phyloP scores from a whole-genome alignment of 257 asterid genomes.

The Solanum sejunctum region DNA sequence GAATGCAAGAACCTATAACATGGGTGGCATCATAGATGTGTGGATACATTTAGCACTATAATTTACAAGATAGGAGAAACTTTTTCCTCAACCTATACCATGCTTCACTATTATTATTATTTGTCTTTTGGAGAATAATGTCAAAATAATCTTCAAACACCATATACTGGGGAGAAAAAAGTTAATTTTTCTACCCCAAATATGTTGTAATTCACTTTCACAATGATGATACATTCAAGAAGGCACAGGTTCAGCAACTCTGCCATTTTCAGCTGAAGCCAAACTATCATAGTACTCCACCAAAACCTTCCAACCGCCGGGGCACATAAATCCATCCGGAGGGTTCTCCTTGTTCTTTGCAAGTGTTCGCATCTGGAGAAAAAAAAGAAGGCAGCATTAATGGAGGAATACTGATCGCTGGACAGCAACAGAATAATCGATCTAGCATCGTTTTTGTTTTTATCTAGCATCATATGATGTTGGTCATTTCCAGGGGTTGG shows the following conservation, averaged over 20 bases:
- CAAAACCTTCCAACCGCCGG: conserved; percentile 93
- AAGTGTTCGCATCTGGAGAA: conserved; percentile 66
- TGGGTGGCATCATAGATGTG: not conserved
- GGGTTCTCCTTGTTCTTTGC: conserved; percentile 82
- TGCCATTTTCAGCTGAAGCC: conserved; percentile 41
- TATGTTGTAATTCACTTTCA: not conserved
- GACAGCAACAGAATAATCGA: not conserved
- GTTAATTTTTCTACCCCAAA: not conserved
- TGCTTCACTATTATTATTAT: not conserved
- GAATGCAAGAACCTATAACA: not conserved
- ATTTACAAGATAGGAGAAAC: not conserved
- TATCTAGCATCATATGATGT: not conserved
- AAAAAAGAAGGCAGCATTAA: not conserved
- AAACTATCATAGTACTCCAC: conserved; percentile 76
- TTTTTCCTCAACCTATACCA: not conserved
- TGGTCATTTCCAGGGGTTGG: not conserved
- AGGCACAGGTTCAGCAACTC: conserved; percentile 41
- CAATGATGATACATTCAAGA: conserved; percentile 21
- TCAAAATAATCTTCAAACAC: not conserved
- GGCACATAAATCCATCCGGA: conserved; percentile 97
- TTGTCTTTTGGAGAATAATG: not conserved
- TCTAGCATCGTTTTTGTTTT: not conserved
- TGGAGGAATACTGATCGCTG: not conserved
- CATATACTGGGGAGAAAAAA: not conserved
- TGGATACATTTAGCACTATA: not conserved